Evolutionary conservation across 345 rosid genomes (phyloP).

Genomic region (Cochlearia excelsa): DNA sequence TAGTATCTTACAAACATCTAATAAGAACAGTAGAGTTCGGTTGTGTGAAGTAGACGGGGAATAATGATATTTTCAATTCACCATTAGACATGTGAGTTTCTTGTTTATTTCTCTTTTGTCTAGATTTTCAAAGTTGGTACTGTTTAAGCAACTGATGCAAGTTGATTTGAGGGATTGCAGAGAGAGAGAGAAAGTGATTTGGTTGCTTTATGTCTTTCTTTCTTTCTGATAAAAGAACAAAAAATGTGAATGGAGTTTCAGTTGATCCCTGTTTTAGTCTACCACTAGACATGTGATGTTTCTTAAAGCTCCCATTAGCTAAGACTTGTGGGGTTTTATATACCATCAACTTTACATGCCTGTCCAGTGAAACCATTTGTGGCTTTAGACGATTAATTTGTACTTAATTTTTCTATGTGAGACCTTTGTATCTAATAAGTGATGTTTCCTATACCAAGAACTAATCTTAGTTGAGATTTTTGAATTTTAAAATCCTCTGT

Average conservation of each 20-base stretch:
- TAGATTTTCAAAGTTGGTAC: slow-evolving; percentile 22
- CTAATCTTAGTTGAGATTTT: slow-evolving; percentile 14
- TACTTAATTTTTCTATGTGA: slow-evolving; percentile 10
- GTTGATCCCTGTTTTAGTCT: slow-evolving; percentile 29
- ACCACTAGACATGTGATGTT: slow-evolving; percentile 33
- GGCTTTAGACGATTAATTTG: slow-evolving; percentile 24
- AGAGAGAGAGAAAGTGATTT: slow-evolving; percentile 24
- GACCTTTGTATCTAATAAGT: slow-evolving; percentile 11
- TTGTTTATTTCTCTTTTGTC: slow-evolving; percentile 10
- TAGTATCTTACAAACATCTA: no score
- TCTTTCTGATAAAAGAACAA: slow-evolving; percentile 15
- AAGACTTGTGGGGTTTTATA: slow-evolving; percentile 23
- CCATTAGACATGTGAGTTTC: slow-evolving; percentile 15
- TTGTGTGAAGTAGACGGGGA: no score
- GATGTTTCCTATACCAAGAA: slow-evolving; percentile 18
- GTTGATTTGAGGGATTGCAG: slow-evolving; percentile 24
- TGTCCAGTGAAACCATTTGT: slow-evolving; percentile 23
- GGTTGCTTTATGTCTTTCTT: slow-evolving; percentile 23
- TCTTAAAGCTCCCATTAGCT: slow-evolving; percentile 20
- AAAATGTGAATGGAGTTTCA: slow-evolving; percentile 16
- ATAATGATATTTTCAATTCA: background rate
- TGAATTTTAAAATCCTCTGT: slow-evolving; percentile 21
- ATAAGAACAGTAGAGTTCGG: no score
- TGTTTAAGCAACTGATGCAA: slow-evolving; percentile 20
- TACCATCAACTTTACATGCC: slow-evolving; percentile 23